A percentile compares a stretch with the other conserved stretches of the same genome.
These are phyloP conservation scores for Roridomyces roridus DNA, from an alignment of 768 basidiomycete species.

Conservation along the genomic window DNA sequence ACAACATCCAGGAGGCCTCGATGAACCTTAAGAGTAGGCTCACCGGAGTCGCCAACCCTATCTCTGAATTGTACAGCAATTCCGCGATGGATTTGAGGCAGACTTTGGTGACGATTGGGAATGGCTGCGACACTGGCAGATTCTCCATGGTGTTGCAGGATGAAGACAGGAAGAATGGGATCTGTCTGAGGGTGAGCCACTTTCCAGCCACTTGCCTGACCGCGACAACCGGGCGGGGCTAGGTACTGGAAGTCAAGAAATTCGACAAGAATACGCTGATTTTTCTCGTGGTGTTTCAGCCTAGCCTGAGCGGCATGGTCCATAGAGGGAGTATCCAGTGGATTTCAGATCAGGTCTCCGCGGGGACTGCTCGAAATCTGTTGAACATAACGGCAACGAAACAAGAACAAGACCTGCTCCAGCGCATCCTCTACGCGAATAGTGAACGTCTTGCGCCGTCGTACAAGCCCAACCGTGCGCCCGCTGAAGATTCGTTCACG, in stretches of 20 bases:
- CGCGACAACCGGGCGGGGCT: no score
- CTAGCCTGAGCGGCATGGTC: neutral
- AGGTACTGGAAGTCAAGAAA: conserved; percentile 5
- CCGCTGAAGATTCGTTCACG: neutral
- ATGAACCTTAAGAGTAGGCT: no score
- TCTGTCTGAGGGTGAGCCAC: conserved; percentile 15
- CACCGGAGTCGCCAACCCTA: no score
- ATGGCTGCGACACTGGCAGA: conserved; percentile 3
- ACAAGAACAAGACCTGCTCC: conserved; percentile 12
- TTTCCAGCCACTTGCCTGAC: no score
- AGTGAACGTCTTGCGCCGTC: neutral
- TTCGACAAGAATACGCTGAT: conserved; percentile 4
- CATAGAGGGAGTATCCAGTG: no score
- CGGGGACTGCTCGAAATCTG: no score
- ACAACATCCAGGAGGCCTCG: conserved; percentile 9
- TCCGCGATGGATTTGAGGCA: conserved; percentile 16
- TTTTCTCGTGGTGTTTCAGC: conserved; percentile 2
- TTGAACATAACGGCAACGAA: neutral
- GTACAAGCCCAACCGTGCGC: neutral
- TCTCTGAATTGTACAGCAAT: conserved; percentile 10
- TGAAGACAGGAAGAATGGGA: conserved; percentile 5
- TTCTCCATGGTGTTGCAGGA: conserved; percentile 1
- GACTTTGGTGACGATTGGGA: conserved; percentile 13
- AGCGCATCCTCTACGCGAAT: conserved; percentile 1
- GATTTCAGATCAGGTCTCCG: no score